phyloP scores from a whole-genome alignment of 2,329 filamentous ascomycete species.

The Cytospora leucostoma region DNA sequence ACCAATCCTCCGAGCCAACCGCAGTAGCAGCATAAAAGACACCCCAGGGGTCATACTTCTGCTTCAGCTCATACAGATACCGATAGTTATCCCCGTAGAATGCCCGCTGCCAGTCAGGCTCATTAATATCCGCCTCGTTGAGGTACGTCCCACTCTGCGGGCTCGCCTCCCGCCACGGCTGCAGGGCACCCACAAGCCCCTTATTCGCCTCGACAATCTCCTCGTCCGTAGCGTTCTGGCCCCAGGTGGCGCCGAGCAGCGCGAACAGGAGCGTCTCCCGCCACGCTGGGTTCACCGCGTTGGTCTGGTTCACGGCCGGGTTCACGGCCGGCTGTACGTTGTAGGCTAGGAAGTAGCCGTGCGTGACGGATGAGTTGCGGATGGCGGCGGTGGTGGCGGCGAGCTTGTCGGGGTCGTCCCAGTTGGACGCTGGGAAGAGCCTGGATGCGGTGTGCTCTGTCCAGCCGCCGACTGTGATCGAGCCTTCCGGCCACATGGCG shows the following conservation, averaged over 20 bases:
- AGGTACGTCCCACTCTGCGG: slow-evolving; percentile 29
- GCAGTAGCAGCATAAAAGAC: slow-evolving; percentile 26
- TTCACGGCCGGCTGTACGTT: slow-evolving; percentile 34
- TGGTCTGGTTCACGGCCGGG: slow-evolving; percentile 37
- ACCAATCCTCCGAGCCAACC: slow-evolving; percentile 23
- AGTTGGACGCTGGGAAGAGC: slow-evolving; percentile 40
- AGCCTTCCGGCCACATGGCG: slow-evolving; percentile 33
- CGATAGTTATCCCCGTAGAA: slow-evolving; percentile 31
- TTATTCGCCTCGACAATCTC: slow-evolving; percentile 31
- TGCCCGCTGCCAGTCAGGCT: slow-evolving; percentile 27
- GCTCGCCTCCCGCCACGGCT: slow-evolving; percentile 34
- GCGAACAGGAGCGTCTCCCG: slow-evolving; percentile 43
- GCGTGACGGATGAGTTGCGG: slow-evolving; percentile 32
- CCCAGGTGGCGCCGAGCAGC: slow-evolving; percentile 34
- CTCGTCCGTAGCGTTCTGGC: not conserved
- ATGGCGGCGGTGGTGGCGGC: slow-evolving; percentile 36
- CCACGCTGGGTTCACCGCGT: slow-evolving; percentile 53
- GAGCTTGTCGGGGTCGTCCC: slow-evolving; percentile 32
- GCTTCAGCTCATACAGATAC: slow-evolving; percentile 27
- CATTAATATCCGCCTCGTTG: slow-evolving; percentile 22
- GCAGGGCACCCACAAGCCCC: slow-evolving; percentile 31
- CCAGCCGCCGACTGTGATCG: slow-evolving; percentile 42
- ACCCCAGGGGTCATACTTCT: slow-evolving; percentile 26
- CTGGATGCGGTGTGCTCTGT: slow-evolving; percentile 33
- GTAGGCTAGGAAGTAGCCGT: slow-evolving; percentile 36